phyloP scores from a whole-genome alignment of 1,284 basidiomycete species.

The Trichosporon coremiiforme region DNA sequence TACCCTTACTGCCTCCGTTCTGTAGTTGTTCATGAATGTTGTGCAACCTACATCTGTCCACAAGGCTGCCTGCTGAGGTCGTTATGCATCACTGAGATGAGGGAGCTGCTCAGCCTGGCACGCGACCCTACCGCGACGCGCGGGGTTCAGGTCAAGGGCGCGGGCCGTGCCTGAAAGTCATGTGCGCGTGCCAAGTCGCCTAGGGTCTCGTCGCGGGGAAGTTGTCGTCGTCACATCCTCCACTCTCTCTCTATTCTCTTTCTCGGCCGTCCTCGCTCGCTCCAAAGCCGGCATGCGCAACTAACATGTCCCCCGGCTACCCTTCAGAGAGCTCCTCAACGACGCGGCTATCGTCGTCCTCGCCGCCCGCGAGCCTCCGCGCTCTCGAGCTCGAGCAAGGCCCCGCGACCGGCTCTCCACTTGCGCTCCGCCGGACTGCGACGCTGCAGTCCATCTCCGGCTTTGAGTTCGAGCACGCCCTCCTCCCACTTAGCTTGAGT shows the following conservation, averaged over 20 bases:
- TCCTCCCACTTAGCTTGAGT: constrained; percentile 74
- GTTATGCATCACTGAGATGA: neutral
- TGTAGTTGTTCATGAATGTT: neutral
- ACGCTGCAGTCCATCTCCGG: constrained; percentile 64
- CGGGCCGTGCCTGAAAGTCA: constrained; percentile 9
- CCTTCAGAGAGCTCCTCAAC: constrained; percentile 20
- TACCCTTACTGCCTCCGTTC: too few relatives aligned
- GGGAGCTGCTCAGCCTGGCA: neutral
- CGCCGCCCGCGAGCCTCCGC: constrained; percentile 69
- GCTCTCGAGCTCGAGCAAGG: constrained; percentile 68
- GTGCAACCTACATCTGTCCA: neutral
- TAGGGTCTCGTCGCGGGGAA: neutral
- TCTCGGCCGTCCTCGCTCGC: neutral
- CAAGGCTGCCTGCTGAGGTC: too few relatives aligned
- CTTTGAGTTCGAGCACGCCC: constrained; percentile 74
- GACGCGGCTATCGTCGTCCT: constrained; percentile 44
- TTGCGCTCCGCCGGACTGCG: constrained; percentile 49
- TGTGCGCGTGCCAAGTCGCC: constrained; percentile 14
- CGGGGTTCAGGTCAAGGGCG: neutral
- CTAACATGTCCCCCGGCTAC: constrained; percentile 15
- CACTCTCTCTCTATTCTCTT: neutral
- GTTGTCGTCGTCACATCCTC: neutral
- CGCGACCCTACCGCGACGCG: neutral
- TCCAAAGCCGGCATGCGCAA: neutral
- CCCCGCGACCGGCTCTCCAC: constrained; percentile 48